Conservation (phyloP, 2,329 filamentous ascomycete species). For the Xenosphaeropsis pyriputrescens region DNA sequence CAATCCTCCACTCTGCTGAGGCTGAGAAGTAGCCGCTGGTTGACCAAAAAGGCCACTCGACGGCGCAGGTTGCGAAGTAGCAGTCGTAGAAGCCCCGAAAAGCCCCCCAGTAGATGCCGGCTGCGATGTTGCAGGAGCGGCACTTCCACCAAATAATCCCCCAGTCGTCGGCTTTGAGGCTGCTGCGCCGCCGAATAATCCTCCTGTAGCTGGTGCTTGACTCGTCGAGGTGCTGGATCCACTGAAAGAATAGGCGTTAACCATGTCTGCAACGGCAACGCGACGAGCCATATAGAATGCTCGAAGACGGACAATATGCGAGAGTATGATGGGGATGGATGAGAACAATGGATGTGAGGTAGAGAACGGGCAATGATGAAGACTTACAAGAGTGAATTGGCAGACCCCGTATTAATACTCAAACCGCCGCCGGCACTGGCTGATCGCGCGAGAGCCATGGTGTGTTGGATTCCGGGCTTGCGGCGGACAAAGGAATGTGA, state of each 20-base stretch:
- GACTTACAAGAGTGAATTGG: constrained; percentile 40
- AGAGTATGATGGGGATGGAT: neutral
- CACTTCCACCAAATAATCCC: constrained; percentile 16
- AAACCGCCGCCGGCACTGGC: constrained; percentile 44
- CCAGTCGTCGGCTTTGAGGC: constrained; percentile 6
- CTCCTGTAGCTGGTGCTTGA: constrained; percentile 12
- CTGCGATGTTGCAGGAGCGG: constrained; percentile 7
- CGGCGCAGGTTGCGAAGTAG: constrained; percentile 7
- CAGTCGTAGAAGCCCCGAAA: constrained; percentile 8
- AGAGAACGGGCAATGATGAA: neutral
- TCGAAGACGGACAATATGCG: neutral
- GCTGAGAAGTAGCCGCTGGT: constrained; percentile 11
- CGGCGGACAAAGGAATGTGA: constrained; percentile 1
- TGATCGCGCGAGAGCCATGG: constrained; percentile 29
- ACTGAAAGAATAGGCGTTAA: constrained; percentile 6
- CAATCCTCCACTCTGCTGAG: constrained; percentile 12
- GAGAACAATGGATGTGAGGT: neutral
- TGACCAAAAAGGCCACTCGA: constrained; percentile 17
- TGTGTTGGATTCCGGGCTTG: neutral
- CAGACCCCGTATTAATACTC: constrained; percentile 47
- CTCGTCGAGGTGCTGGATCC: constrained; percentile 10
- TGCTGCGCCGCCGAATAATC: constrained; percentile 17
- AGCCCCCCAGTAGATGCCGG: constrained; percentile 11
- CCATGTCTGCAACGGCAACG: neutral
- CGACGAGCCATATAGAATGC: neutral